Evolutionary conservation across 148 eudicot species (phyloP).

Genomic region (Persicaria maculosa): DNA sequence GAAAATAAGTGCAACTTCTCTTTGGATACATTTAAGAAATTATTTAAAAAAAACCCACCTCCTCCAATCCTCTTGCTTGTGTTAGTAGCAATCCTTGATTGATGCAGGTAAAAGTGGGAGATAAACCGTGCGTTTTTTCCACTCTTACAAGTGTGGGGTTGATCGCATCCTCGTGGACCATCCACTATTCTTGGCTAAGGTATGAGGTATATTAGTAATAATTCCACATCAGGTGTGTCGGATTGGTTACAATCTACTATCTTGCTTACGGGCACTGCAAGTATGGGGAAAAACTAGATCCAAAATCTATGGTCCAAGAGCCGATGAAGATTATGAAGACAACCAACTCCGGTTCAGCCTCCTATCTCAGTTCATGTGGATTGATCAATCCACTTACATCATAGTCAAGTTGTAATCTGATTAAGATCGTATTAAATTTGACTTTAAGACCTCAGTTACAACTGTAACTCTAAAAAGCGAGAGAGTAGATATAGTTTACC

Average conservation of each 20-base stretch:
- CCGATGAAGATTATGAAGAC: conserved; percentile 72
- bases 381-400: not conserved
- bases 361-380: conserved; percentile 46
- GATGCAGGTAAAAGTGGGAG: conserved; percentile 53
- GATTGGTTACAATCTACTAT: not conserved
- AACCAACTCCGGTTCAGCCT: conserved; percentile 80
- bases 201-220: conserved; percentile 1
- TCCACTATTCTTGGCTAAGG: conserved; percentile 73
- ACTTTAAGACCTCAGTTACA: too few relatives aligned
- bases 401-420: not conserved
- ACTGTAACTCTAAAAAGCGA: too few relatives aligned
- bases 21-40: not conserved
- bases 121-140: conserved; percentile 68
- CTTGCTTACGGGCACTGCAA: conserved; percentile 15
- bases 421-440: not conserved
- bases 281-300: conserved; percentile 92
- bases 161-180: conserved; percentile 82
- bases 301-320: conserved; percentile 70
- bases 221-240: not conserved
- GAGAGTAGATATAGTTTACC: too few relatives aligned
- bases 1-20: not conserved
- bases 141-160: conserved; percentile 72
- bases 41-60: not conserved
- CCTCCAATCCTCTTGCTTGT: not conserved
- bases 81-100: not conserved